Evolutionary conservation across 2,329 filamentous ascomycete genomes (phyloP), one percentile per base, ranked within the genome.

Genomic region (Clonostachys byssicola): DNA sequence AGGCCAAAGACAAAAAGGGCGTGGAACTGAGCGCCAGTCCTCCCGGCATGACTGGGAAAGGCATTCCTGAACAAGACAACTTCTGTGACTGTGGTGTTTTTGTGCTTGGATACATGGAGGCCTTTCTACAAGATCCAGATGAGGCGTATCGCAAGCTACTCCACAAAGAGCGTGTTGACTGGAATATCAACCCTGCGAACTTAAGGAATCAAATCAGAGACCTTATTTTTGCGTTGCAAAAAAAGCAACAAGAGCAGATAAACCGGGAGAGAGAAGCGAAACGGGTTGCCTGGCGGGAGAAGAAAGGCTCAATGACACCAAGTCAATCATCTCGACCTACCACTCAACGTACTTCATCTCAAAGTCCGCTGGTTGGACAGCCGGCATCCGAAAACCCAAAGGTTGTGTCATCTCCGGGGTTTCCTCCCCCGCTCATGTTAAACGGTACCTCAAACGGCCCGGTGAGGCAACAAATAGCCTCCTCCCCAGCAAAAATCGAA

Each of bases 41-140:
- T 4, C 57, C 71, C 33, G 73, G 74, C 5, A 83, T 88, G 72
- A 90, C 83, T 38, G 89, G 88, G 5, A 86, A 80, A 50, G 74
- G 78, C 8, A 85, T 96, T 13, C 92, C 94, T 0, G 70, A 79
- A 51, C 94, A 99, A 63, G 69, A 81, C 43, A 97, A 99, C 60
- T 88, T 78, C 55, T 92, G 81, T 51, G 94, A 99, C 61, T 99
- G 94, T 58, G 94, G 94, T 9, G 71, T 96, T 0, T 99, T 88
- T 56, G 71, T 97, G 4, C 71, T 96, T 5, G 87, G 85, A 3
- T 99, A 97, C 58, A 75, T 95, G 46, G 80, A 90, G 53, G 83
- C 88, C 52, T 96, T 99, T 52, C 76, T 95, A 14, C 75, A 81
- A 45, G 70, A 89, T 49, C 92, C 92, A 0, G 81, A 89, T 52